Percentiles rank a stretch among this genome's conserved stretches.
Evolutionary conservation across 352 stramenopile genomes (phyloP).

Genomic region (Pythium scleroteichum): DNA sequence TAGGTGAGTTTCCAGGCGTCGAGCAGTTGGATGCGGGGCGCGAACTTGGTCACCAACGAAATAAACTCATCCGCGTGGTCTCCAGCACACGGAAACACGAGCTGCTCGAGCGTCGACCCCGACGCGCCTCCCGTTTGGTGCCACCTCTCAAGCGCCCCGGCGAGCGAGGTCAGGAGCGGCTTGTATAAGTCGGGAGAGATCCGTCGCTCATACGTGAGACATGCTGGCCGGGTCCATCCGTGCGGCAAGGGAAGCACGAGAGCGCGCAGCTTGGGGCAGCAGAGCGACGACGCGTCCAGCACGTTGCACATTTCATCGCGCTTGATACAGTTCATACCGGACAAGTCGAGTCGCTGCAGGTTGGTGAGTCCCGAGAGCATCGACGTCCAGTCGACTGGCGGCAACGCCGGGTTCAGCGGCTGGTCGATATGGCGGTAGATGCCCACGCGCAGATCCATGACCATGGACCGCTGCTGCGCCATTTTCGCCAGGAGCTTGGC

Average conservation of each 20-base stretch:
- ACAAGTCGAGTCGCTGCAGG: conserved; percentile 50
- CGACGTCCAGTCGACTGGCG: conserved; percentile 38
- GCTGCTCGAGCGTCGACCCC: conserved; percentile 36
- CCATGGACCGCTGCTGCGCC: conserved; percentile 18
- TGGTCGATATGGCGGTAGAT: conserved; percentile 49
- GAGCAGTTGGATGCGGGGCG: conserved; percentile 51
- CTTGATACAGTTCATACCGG: conserved; percentile 54
- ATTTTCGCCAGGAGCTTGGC: conserved; percentile 25
- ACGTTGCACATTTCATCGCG: conserved; percentile 37
- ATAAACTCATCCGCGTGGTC: conserved; percentile 45
- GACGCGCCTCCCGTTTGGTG: conserved; percentile 30
- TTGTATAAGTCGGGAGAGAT: conserved; percentile 24
- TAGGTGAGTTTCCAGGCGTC: conserved; percentile 64
- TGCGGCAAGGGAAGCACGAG: conserved; percentile 45
- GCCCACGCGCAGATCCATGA: conserved; percentile 47
- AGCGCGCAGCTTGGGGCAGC: conserved; percentile 48
- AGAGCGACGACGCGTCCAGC: conserved; percentile 37
- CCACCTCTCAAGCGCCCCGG: conserved; percentile 42
- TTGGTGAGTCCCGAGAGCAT: conserved; percentile 41
- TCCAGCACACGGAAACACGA: conserved; percentile 41
- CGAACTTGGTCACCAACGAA: conserved; percentile 39
- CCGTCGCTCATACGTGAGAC: conserved; percentile 30
- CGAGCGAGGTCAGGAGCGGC: conserved; percentile 34
- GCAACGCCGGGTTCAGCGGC: conserved; percentile 26
- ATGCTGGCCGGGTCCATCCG: conserved; percentile 30